phyloP scores from a whole-genome alignment of 1,139 yeast genomes.

The Entelexis paramagnoliae region DNA sequence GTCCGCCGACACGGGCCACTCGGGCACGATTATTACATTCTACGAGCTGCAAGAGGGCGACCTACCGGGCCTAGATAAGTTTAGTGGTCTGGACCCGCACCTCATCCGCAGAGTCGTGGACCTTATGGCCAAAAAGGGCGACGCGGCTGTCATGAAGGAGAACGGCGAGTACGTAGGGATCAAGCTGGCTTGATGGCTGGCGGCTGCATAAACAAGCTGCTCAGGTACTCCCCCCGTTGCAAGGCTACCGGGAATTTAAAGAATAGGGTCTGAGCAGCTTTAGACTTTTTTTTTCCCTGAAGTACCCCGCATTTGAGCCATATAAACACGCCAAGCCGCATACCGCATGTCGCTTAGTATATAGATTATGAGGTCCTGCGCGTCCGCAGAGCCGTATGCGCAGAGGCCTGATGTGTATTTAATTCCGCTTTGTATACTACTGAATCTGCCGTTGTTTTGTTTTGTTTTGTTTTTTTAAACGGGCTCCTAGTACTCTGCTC shows the following conservation, averaged over 20 bases:
- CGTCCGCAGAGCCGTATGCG: no score
- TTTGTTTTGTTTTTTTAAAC: no score
- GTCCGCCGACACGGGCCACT: constrained; percentile 68
- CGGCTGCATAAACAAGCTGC: no score
- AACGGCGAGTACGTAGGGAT: constrained; percentile 32
- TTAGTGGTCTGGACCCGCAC: constrained; percentile 51
- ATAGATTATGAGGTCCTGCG: no score
- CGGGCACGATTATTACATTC: constrained; percentile 65
- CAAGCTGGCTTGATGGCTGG: constrained; percentile 23
- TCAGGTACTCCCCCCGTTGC: no score
- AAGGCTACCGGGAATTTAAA: no score
- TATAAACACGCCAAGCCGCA: not conserved
- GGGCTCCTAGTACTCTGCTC: no score
- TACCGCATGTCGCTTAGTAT: not conserved
- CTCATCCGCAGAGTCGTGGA: constrained; percentile 49
- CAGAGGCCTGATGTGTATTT: no score
- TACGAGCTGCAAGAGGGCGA: constrained; percentile 70
- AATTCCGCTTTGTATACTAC: no score
- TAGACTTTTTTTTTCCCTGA: no score
- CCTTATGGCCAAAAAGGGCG: constrained; percentile 51
- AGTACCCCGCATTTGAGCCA: not conserved
- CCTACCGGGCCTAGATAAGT: constrained; percentile 44
- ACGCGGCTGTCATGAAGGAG: constrained; percentile 31
- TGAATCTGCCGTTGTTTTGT: no score
- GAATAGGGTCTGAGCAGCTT: no score